Percentiles rank a stretch among this genome's conserved stretches.
These are phyloP conservation scores for Solanum pimpinellifolium DNA, from an alignment of 257 asterid genomes.

Conservation along the genomic window DNA sequence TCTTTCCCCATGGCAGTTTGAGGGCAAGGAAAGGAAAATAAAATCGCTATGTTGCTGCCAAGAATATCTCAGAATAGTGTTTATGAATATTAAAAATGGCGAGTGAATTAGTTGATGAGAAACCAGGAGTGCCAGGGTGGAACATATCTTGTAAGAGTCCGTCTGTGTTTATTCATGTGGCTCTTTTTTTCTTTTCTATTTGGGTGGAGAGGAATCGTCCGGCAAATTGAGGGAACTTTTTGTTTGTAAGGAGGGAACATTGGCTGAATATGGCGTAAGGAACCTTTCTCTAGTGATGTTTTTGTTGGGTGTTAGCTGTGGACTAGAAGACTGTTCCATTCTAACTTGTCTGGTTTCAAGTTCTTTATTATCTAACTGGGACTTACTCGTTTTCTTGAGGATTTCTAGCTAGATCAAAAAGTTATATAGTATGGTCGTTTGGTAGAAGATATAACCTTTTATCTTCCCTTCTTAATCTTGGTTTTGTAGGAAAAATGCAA, in stretches of 20 bases:
- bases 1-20: not conserved
- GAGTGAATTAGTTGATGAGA: not conserved
- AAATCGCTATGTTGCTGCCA: not conserved
- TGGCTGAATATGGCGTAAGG: not conserved
- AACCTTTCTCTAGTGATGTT: not conserved
- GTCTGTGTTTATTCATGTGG: not conserved
- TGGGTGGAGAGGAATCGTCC: not conserved
- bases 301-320: not conserved
- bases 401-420: not conserved
- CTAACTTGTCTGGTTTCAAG: not conserved
- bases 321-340: not conserved
- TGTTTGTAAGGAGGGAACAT: not conserved
- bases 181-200: not conserved
- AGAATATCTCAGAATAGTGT: not conserved
- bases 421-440: not conserved
- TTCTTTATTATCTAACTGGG: not conserved
- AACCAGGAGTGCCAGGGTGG: not conserved
- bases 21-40: not conserved
- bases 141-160: not conserved
- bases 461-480: not conserved
- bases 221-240: not conserved
- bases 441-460: not conserved
- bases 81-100: not conserved
- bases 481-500: constrained; percentile 55
- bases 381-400: not conserved